Evolutionary conservation across 2,329 filamentous ascomycete species (phyloP), one percentile per base, ranked within the genome.

Genomic region (Trichoderma citrinoviride): DNA sequence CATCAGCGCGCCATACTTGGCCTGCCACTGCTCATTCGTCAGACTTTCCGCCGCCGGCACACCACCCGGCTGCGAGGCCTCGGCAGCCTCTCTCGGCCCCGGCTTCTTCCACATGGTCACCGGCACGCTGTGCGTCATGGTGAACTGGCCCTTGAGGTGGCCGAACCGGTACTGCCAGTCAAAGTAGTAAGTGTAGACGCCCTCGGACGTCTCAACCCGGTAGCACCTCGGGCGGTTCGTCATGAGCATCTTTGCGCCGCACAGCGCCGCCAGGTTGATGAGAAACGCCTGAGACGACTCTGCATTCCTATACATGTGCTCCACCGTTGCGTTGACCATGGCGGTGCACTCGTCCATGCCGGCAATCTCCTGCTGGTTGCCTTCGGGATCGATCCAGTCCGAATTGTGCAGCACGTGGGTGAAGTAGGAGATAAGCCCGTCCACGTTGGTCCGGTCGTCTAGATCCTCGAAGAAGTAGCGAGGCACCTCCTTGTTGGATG

Each of bases 91-190:
- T 68, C 65, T 71, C 61, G 68, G 44, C 8, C 3, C 17, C 15
- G 47, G 70, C 65, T 71, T 74, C 69, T 75, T 78, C 78, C 80
- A 82, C 69, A 76, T 77, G 7, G 73, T 75, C 54, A 79, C 76
- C 67, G 76, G 77, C 43, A 83, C 83, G 67, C 72, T 74, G 70
- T 83, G 82, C 60, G 79, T 77, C 74, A 88, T 83, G 29, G 77
- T 79, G 68, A 86, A 87, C 50, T 78, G 76, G 2, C 83, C 84
- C 58, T 77, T 77, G 10, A 86, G 71, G n/a, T 78, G 75, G 0
- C 86, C 86, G 65, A 84, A 83, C 58, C 78, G 77, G 70, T 87
- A 80, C 66, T 83, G 79, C 85, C 85, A 89, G 61, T 78, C 76
- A 67, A 81, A 82, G 52, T 75, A 73, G 71, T 87, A 88, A 56